Percentiles rank a stretch among this genome's conserved stretches.
These are phyloP conservation scores for Coleophoma eucalyptorum DNA, from an alignment of 2,329 filamentous ascomycete species.

Conservation along the genomic window DNA sequence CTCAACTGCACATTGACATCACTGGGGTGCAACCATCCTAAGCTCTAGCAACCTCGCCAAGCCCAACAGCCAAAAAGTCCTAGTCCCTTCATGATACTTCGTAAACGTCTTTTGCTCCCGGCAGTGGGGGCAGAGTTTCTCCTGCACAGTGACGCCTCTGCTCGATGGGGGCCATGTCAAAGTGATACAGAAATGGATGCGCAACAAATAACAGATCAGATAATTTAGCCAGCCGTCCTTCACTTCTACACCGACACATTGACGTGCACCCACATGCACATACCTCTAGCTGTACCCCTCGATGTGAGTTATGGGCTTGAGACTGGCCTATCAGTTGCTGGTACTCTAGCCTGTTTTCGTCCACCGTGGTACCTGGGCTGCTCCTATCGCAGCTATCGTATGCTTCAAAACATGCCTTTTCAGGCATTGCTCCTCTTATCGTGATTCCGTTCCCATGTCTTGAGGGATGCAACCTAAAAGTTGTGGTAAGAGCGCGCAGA, in stretches of 20 bases:
- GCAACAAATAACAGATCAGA: neutral
- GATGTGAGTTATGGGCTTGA: no score
- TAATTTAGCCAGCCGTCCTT: slow-evolving; percentile 3
- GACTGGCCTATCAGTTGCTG: neutral
- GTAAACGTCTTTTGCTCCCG: neutral
- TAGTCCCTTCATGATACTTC: slow-evolving; percentile 1
- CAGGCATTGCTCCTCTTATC: neutral
- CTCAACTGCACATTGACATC: slow-evolving; percentile 20
- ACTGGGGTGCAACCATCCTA: slow-evolving; percentile 1
- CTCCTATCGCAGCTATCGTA: slow-evolving; percentile 1
- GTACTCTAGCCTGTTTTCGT: neutral
- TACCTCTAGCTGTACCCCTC: neutral
- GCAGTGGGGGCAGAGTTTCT: slow-evolving; percentile 1
- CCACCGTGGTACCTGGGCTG: neutral
- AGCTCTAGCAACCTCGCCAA: slow-evolving; percentile 1
- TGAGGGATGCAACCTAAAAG: neutral
- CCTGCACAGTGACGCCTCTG: slow-evolving; percentile 7
- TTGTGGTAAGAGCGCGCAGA: neutral
- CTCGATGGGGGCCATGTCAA: neutral
- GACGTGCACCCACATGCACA: slow-evolving; percentile 6
- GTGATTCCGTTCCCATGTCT: no score
- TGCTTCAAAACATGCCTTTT: slow-evolving; percentile 1
- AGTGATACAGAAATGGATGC: neutral
- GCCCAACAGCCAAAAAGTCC: neutral
- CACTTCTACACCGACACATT: slow-evolving; percentile 29